Evolutionary conservation across 805 yeast species (phyloP), one percentile per base, ranked within the genome.

Genomic region (Hanseniaspora lindneri): DNA sequence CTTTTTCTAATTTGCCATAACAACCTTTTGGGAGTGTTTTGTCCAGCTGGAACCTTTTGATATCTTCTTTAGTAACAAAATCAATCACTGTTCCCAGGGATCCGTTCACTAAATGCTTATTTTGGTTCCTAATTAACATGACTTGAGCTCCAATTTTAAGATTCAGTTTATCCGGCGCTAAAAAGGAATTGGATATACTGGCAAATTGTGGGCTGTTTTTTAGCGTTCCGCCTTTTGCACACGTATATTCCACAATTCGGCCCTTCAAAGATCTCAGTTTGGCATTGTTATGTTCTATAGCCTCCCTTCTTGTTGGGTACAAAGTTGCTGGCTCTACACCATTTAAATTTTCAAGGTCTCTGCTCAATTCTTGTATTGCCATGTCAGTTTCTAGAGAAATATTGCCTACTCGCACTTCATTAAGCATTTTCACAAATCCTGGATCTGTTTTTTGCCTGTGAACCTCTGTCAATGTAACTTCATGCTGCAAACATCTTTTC

Each of bases 361-460:
- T 63, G 13, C 65, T 58, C 44, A 83, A 62, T 28, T 64, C 68
- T 29, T 63, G 60, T 55, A 83, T 82, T 53, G 75, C 76, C 2
- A 50, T 47, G 10, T 67, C 63, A 3, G 81, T 74, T n/a, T 69
- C 68, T 1, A 62, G 64, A n/a, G 75, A 64, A 1, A 83, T 74
- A 2, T 59, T 56, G 0, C 92, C 94, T 48, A 71, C 63, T 61
- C 94, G 71, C 68, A 83, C 73, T 49, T 80, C 83, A 60, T 82
- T 80, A 55, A 83, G 66, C 89, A 83, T 83, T 19, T 73, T 73
- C 37, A 83, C 75, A 58, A 83, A 80, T 43, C 68, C 73, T 41
- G 73, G 67, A 59, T 83, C 94, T 23, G 84, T 83, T 58, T 76
- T 77, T 61, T 83, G 94, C 56, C 94, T 73, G 60, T 81, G 83